These are phyloP conservation scores for Vaccinium corymbosum DNA, from an alignment of 148 eudicot genomes.

Conservation along the genomic window DNA sequence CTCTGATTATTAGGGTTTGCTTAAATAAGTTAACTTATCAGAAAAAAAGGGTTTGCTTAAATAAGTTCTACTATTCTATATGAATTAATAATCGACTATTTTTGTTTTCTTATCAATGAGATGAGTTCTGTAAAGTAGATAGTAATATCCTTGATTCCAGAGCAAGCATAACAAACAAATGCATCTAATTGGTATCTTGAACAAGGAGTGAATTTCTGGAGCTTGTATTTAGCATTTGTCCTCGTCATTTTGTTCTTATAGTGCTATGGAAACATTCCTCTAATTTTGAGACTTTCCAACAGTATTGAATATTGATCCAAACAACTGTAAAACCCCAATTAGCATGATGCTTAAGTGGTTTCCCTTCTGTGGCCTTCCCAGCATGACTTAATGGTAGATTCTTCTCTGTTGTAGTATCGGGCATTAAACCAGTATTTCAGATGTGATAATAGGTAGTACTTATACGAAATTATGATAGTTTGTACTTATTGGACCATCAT, in stretches of 20 bases:
- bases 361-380: neutral
- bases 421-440: neutral
- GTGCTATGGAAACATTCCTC: neutral
- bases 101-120: neutral
- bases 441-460: neutral
- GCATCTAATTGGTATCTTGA: neutral
- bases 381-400: neutral
- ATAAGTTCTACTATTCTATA: neutral
- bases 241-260: neutral
- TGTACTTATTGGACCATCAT: neutral
- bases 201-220: neutral
- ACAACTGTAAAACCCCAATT: neutral
- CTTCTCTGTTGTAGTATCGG: neutral
- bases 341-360: neutral
- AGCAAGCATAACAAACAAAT: neutral
- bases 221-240: neutral
- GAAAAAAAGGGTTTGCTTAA: neutral
- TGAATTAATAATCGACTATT: neutral
- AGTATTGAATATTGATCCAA: neutral
- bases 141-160: neutral
- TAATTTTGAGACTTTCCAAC: neutral
- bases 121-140: neutral
- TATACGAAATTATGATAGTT: neutral
- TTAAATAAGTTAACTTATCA: neutral
- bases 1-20: constrained; percentile 7